Evolutionary conservation across 2,329 filamentous ascomycete genomes (phyloP).

Genomic region (Annulohypoxylon truncatum): DNA sequence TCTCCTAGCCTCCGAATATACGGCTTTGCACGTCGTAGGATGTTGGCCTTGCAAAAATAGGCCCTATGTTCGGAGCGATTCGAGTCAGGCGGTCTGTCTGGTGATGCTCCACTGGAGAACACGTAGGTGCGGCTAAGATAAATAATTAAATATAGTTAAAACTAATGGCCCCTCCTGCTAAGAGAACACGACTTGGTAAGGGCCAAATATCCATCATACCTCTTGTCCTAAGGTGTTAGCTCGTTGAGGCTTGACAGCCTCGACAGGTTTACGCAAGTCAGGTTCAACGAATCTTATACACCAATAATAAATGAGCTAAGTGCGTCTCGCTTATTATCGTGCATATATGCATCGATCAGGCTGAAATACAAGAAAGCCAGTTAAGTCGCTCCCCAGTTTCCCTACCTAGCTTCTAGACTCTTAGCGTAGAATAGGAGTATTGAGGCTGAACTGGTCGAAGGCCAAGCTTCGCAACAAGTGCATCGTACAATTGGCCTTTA

Average conservation of each 20-base stretch:
- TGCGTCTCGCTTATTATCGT: conserved; percentile 36
- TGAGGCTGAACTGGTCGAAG: conserved; percentile 38
- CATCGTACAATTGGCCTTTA: conserved; percentile 29
- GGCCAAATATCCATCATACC: background rate
- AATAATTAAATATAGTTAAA: background rate
- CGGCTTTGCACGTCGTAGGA: conserved; percentile 25
- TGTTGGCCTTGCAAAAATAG: conserved; percentile 14
- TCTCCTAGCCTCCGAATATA: conserved; percentile 20
- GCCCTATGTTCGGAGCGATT: conserved; percentile 21
- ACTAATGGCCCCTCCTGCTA: background rate
- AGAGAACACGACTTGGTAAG: background rate
- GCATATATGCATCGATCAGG: conserved; percentile 28
- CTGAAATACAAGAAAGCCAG: conserved; percentile 36
- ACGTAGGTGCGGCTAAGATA: background rate
- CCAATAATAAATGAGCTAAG: conserved; percentile 19
- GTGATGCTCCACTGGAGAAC: conserved; percentile 10
- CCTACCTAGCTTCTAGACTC: conserved; percentile 39
- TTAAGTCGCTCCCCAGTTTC: conserved; percentile 28
- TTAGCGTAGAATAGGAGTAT: conserved; percentile 37
- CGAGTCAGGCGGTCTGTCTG: conserved; percentile 22
- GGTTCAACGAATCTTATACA: conserved; percentile 8
- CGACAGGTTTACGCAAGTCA: conserved; percentile 18
- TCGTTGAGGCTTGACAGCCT: background rate
- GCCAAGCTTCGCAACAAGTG: conserved; percentile 27
- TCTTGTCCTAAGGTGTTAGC: background rate